A percentile compares a stretch with the other conserved stretches of the same genome.
phyloP scores from a whole-genome alignment of 2,329 filamentous ascomycete species.

The Hypoxylon sp. region DNA sequence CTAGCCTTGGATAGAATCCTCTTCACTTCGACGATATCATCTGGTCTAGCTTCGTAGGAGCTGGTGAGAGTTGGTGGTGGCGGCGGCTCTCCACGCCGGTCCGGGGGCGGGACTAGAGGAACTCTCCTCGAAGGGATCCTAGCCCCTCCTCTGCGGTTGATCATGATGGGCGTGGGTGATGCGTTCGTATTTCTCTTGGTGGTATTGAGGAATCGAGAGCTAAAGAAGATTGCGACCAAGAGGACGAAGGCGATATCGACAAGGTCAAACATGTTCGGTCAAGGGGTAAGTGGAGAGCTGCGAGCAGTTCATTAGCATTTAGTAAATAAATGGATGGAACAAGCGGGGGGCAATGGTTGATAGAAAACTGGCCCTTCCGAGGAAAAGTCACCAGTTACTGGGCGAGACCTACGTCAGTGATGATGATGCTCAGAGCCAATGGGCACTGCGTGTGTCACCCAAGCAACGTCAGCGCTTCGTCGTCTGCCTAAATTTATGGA shows the following conservation, averaged over 20 bases:
- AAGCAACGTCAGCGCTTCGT: constrained; percentile 17
- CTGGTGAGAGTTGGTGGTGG: constrained; percentile 26
- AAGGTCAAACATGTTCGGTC: constrained; percentile 21
- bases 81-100: constrained; percentile 8
- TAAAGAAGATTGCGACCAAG: constrained; percentile 23
- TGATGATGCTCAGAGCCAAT: constrained; percentile 6
- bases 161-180: constrained; percentile 41
- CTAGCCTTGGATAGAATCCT: constrained; percentile 62
- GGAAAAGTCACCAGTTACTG: neutral
- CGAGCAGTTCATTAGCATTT: neutral
- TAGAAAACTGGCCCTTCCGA: neutral
- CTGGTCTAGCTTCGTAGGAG: constrained; percentile 43
- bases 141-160: constrained; percentile 42
- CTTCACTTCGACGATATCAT: constrained; percentile 66
- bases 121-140: constrained; percentile 36
- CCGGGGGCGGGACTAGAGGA: constrained; percentile 23
- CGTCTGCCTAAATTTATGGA: constrained; percentile 3
- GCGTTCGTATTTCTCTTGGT: constrained; percentile 12
- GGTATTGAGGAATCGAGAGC: constrained; percentile 11
- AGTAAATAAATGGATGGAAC: neutral
- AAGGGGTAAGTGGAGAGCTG: constrained; percentile 5
- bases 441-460: constrained; percentile 4
- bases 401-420: constrained; percentile 12
- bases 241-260: constrained; percentile 21
- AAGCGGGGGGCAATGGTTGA: constrained; percentile 10